Conservation (phyloP, 768 basidiomycete species). For the Leccinellum luteum region DNA sequence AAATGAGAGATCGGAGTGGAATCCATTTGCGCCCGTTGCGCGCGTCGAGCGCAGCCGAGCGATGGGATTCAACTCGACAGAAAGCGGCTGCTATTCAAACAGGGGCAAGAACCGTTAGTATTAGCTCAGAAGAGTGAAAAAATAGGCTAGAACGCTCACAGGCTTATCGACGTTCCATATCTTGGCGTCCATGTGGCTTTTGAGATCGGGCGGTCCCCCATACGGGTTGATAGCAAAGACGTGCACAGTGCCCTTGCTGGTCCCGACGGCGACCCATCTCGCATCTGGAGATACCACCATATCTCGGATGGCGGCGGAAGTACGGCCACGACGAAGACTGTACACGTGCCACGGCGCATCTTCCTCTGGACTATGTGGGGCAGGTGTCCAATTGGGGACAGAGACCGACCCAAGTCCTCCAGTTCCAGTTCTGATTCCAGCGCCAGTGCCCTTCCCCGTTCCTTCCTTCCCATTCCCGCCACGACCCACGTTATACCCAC, state of each 20-base stretch:
- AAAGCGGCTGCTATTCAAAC: constrained; percentile 43
- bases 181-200: constrained; percentile 56
- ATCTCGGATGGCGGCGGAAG: constrained; percentile 59
- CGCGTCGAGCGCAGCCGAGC: constrained; percentile 47
- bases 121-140: not conserved
- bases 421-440: not conserved
- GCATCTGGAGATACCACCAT: constrained; percentile 48
- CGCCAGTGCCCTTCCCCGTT: not conserved
- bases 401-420: not conserved
- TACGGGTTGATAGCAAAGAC: constrained; percentile 76
- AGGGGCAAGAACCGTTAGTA: not conserved
- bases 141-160: constrained; percentile 30
- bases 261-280: constrained; percentile 69
- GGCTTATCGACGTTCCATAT: constrained; percentile 53
- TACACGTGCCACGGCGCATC: constrained; percentile 56
- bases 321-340: constrained; percentile 66
- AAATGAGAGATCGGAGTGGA: constrained; percentile 48
- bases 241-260: constrained; percentile 62
- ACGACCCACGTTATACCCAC: not conserved
- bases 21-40: constrained; percentile 27
- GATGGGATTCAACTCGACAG: constrained; percentile 54
- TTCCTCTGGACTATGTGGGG: constrained; percentile 5
- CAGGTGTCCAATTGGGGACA: constrained; percentile 1
- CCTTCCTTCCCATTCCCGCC: constrained; percentile 1
- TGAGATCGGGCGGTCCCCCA: constrained; percentile 63